Conservation (phyloP, 2,329 filamentous ascomycete genomes). For the Cytospora mali region DNA sequence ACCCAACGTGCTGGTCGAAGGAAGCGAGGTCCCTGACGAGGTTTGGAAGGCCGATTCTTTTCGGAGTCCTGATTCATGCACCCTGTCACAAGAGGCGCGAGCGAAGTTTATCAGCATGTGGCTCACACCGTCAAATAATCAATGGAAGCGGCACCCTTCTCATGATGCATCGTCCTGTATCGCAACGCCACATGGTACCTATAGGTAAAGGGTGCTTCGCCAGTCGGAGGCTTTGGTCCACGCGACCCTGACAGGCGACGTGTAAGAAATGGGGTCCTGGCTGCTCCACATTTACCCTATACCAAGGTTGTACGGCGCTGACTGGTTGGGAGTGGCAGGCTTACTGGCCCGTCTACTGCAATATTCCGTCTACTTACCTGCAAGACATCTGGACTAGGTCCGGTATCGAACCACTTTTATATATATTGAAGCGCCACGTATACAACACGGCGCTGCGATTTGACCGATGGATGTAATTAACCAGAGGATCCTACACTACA, state of each 20-base stretch:
- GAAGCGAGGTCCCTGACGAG: background rate
- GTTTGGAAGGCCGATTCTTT: background rate
- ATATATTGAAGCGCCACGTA: background rate
- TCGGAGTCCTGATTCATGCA: background rate
- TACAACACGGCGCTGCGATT: background rate
- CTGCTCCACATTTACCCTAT: background rate
- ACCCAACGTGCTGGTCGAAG: background rate
- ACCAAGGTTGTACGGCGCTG: background rate
- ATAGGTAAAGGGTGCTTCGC: no score
- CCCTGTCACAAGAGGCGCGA: background rate
- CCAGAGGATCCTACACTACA: background rate
- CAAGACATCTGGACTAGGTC: background rate
- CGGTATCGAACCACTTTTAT: background rate
- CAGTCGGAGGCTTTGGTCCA: background rate
- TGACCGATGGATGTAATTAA: background rate
- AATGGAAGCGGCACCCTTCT: background rate
- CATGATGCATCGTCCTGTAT: background rate
- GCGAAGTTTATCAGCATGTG: background rate
- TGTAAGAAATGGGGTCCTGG: background rate
- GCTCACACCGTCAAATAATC: background rate
- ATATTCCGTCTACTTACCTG: background rate
- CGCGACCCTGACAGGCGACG: background rate
- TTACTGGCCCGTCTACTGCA: background rate
- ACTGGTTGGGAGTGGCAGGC: background rate
- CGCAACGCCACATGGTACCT: background rate